Percentiles rank a stretch among this genome's conserved stretches.
Conservation (phyloP, 1,284 basidiomycete species). For the Neolentinus lepideus region DNA sequence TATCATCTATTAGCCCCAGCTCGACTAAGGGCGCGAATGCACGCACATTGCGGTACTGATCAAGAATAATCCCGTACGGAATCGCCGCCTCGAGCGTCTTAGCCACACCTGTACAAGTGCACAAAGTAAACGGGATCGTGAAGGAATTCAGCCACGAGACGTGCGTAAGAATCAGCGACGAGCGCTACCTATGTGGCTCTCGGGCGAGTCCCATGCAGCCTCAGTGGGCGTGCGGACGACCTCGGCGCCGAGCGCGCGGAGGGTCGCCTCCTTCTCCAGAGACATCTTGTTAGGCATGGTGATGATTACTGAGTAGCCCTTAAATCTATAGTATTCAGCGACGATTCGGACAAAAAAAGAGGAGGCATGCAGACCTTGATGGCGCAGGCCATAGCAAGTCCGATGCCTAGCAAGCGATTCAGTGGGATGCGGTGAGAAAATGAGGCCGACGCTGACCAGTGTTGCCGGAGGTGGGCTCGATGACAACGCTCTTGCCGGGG, state of each 20-base stretch:
- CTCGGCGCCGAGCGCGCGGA: constrained; percentile 89
- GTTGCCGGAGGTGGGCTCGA: constrained; percentile 93
- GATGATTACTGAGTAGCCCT: constrained; percentile 91
- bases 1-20: background rate
- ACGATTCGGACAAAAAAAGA: constrained; percentile 16
- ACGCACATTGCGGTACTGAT: constrained; percentile 79
- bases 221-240: constrained; percentile 93
- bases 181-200: constrained; percentile 84
- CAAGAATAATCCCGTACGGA: constrained; percentile 83
- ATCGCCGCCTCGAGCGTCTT: constrained; percentile 73
- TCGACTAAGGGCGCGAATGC: background rate
- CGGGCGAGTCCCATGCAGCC: constrained; percentile 79
- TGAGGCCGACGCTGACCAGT: constrained; percentile 50
- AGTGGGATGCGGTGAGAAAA: constrained; percentile 4
- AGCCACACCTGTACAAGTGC: constrained; percentile 61
- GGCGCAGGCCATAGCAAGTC: constrained; percentile 86
- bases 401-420: constrained; percentile 57
- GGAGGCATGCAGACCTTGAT: constrained; percentile 60
- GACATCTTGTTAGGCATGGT: constrained; percentile 98
- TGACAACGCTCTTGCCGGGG: constrained; percentile 86
- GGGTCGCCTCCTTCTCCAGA: constrained; percentile 88
- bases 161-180: constrained; percentile 18
- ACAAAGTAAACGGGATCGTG: constrained; percentile 36
- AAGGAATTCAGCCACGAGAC: constrained; percentile 78
- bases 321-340: constrained; percentile 76